phyloP scores from a whole-genome alignment of 1,284 basidiomycete species.

The Cystobasidium slooffiae region DNA sequence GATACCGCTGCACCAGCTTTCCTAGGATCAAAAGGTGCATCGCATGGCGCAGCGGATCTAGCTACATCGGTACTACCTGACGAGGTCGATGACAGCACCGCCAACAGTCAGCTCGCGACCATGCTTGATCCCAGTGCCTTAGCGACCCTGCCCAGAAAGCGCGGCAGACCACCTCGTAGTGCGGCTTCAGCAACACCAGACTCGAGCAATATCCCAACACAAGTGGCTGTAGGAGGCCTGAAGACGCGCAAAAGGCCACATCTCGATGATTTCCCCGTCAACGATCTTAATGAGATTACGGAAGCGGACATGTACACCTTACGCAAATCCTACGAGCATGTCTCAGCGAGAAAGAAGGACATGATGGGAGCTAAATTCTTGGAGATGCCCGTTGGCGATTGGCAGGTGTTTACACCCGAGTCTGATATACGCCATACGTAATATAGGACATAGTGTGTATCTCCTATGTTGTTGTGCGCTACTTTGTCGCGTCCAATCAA shows the following conservation, averaged over 20 bases:
- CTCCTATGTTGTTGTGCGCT: not conserved
- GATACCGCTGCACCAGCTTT: constrained; percentile 29
- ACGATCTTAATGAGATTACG: constrained; percentile 24
- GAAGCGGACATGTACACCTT: constrained; percentile 14
- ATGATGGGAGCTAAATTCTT: constrained; percentile 22
- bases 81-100: not conserved
- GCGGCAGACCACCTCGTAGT: not conserved
- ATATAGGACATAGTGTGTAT: not conserved
- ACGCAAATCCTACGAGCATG: constrained; percentile 19
- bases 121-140: constrained; percentile 8
- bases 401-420: constrained; percentile 36
- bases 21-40: constrained; percentile 11
- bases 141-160: not conserved
- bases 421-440: constrained; percentile 22
- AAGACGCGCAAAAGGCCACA: constrained; percentile 19
- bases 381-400: constrained; percentile 41
- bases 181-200: constrained; percentile 24
- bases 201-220: not conserved
- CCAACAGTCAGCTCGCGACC: not conserved
- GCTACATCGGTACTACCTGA: constrained; percentile 1
- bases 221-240: constrained; percentile 24
- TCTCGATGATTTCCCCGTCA: constrained; percentile 34
- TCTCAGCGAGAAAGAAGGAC: constrained; percentile 17
- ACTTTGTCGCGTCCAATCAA: not conserved
- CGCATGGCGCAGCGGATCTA: not conserved